A percentile compares a stretch with the other conserved stretches of the same genome.
Conservation (phyloP, 2,329 filamentous ascomycete genomes). For the Alternaria triticimaculans region DNA sequence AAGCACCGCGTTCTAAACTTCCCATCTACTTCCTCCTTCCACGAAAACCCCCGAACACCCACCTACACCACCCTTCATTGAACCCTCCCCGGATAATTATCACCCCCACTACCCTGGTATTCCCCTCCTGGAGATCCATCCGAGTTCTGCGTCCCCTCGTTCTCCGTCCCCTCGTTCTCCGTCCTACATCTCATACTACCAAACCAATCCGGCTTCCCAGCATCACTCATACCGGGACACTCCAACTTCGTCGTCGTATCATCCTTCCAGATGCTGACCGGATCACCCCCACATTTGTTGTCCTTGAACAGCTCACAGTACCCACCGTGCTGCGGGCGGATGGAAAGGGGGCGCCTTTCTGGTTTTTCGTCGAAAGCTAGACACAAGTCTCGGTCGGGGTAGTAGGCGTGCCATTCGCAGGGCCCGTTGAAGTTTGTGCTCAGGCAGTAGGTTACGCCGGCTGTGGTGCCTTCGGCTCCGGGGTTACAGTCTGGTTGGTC, state of each 20-base stretch:
- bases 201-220: neutral
- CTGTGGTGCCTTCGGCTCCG: neutral
- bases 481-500: neutral
- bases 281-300: neutral
- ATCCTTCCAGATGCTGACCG: neutral
- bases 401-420: neutral
- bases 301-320: neutral
- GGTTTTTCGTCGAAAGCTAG: neutral
- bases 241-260: neutral
- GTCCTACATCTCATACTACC: neutral
- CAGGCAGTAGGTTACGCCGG: neutral
- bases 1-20: neutral
- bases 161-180: no score
- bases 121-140: neutral
- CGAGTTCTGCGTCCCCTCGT: neutral
- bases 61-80: no score
- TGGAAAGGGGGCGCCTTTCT: neutral
- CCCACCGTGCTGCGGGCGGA: neutral
- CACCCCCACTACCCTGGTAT: neutral
- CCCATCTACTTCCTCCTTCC: no score
- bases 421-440: neutral
- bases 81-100: no score
- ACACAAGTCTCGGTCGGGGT: neutral
- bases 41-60: no score
- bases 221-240: neutral